Percentiles rank a stretch among this genome's conserved stretches.
Evolutionary conservation across 345 rosid species (phyloP).

Genomic region (Eucalyptus viminalis): DNA sequence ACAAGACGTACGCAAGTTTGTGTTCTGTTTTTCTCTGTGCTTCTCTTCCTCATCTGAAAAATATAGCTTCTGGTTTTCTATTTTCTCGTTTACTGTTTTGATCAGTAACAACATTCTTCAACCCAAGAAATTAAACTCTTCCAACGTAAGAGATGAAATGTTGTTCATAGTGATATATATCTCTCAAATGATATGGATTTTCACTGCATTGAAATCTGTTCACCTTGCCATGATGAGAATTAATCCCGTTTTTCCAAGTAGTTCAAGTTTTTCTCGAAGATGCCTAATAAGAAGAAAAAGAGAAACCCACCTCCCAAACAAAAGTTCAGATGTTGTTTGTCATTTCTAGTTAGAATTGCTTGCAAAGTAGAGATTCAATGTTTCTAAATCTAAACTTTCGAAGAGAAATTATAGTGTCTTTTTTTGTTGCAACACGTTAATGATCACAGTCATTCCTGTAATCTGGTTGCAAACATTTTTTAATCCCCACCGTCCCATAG

Average conservation of each 20-base stretch:
- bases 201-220: background rate
- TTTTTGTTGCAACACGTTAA: background rate
- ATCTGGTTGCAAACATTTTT: background rate
- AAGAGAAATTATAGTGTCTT: background rate
- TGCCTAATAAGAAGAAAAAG: background rate
- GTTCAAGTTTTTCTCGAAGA: background rate
- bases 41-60: no score
- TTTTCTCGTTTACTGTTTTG: no score
- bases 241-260: background rate
- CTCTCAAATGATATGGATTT: background rate
- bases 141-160: conserved; percentile 16
- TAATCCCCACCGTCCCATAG: background rate
- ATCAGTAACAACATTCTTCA: background rate
- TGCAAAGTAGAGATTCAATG: background rate
- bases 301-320: background rate
- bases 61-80: no score
- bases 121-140: conserved; percentile 28
- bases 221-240: background rate
- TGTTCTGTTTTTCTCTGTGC: no score
- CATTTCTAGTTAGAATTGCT: background rate
- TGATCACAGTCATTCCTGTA: background rate
- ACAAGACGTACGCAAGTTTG: no score
- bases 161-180: background rate
- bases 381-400: background rate
- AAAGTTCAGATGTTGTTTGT: background rate